A percentile compares a stretch with the other conserved stretches of the same genome.
phyloP scores from a whole-genome alignment of 345 rosid species.

The Lenwebbia sp. region DNA sequence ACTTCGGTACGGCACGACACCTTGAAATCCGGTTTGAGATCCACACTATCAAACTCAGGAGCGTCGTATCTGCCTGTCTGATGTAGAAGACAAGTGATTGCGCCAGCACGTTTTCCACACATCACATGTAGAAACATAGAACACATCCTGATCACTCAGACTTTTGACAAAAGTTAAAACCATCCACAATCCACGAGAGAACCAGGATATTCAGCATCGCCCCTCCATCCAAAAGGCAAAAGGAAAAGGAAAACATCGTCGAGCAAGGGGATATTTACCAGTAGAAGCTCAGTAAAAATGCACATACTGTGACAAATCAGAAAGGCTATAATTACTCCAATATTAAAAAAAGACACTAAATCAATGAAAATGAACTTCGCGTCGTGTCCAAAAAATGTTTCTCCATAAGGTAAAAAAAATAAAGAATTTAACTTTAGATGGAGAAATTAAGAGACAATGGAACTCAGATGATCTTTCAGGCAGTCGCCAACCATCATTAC shows the following conservation, averaged over 20 bases:
- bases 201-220: not conserved
- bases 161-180: not conserved
- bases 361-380: not conserved
- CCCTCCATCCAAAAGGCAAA: not conserved
- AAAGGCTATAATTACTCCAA: not conserved
- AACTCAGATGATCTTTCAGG: conserved; percentile 87
- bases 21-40: conserved; percentile 61
- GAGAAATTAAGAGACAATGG: not conserved
- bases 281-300: not conserved
- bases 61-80: conserved; percentile 53
- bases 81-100: conserved; percentile 87
- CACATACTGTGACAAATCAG: not conserved
- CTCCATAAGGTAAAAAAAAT: not conserved
- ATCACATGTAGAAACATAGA: conserved; percentile 36
- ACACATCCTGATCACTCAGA: not conserved
- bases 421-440: not conserved
- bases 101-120: conserved; percentile 86
- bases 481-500: conserved; percentile 96
- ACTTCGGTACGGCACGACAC: conserved; percentile 59
- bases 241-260: not conserved
- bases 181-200: not conserved
- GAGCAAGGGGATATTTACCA: not conserved
- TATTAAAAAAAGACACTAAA: not conserved
- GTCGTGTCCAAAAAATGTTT: not conserved
- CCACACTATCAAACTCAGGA: conserved; percentile 36